phyloP scores from a whole-genome alignment of 2,329 filamentous ascomycete species.

The Clonostachys chloroleuca region DNA sequence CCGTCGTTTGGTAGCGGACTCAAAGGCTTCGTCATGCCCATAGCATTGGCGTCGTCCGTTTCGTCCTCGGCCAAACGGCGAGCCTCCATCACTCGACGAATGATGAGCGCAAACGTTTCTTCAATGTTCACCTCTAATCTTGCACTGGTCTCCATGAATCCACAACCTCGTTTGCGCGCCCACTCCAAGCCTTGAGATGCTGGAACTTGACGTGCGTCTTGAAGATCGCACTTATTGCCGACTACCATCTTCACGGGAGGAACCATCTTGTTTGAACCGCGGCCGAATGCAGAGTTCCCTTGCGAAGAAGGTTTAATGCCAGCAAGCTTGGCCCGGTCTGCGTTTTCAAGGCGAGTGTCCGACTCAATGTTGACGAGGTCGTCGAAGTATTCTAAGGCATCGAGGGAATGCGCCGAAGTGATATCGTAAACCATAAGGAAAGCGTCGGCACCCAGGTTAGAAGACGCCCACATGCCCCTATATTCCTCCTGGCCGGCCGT shows the following conservation, averaged over 20 bases:
- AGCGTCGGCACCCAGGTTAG: conserved; percentile 74
- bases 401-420: conserved; percentile 63
- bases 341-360: conserved; percentile 63
- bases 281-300: neutral
- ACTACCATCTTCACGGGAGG: conserved; percentile 79
- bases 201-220: conserved; percentile 63
- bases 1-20: conserved; percentile 42
- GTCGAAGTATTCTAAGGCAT: conserved; percentile 73
- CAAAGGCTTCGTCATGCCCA: conserved; percentile 54
- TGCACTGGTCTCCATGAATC: conserved; percentile 88
- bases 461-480: conserved; percentile 78
- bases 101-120: conserved; percentile 75
- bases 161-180: conserved; percentile 68
- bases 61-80: conserved; percentile 43
- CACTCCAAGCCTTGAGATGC: conserved; percentile 71
- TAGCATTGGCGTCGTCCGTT: conserved; percentile 36
- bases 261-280: conserved; percentile 38
- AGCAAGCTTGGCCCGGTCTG: conserved; percentile 42
- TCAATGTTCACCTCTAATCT: conserved; percentile 84
- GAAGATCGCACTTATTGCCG: conserved; percentile 82
- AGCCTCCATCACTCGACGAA: conserved; percentile 57
- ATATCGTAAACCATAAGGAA: conserved; percentile 89
- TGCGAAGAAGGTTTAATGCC: conserved; percentile 20
- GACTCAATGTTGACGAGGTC: conserved; percentile 81
- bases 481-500: conserved; percentile 90